These are phyloP conservation scores for Chaetoceros tenuissimus DNA, from an alignment of 108 stramenopile genomes.

Conservation along the genomic window DNA sequence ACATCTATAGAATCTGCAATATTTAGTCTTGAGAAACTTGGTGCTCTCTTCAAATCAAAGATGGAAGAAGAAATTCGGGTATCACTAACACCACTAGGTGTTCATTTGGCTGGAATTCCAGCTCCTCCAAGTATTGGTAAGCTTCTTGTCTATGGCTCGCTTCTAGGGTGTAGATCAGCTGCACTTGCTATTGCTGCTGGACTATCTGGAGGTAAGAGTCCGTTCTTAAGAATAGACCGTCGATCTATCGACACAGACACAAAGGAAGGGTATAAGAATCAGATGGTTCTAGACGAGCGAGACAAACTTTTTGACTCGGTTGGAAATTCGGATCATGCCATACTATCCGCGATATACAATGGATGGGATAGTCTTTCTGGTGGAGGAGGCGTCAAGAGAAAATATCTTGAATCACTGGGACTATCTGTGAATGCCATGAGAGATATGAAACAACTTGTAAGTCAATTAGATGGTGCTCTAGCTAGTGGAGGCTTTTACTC, in stretches of 20 bases:
- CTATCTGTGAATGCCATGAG: constrained; percentile 58
- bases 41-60: constrained; percentile 24
- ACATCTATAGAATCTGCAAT: constrained; percentile 52
- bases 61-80: not conserved
- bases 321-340: constrained; percentile 77
- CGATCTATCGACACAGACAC: constrained; percentile 9
- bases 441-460: constrained; percentile 60
- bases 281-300: constrained; percentile 42
- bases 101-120: constrained; percentile 77
- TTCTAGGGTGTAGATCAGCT: constrained; percentile 69
- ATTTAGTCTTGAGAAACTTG: constrained; percentile 42
- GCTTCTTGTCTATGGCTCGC: constrained; percentile 66
- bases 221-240: constrained; percentile 56
- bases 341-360: constrained; percentile 57
- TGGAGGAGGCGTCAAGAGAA: constrained; percentile 24
- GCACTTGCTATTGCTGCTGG: constrained; percentile 78
- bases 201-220: constrained; percentile 63
- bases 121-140: constrained; percentile 79
- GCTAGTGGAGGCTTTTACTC: constrained; percentile 34
- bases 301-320: constrained; percentile 46
- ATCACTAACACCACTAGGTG: constrained; percentile 66
- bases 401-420: constrained; percentile 56
- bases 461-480: constrained; percentile 60
- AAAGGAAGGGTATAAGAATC: constrained; percentile 10
- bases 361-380: constrained; percentile 44